Percentiles rank a stretch among this genome's conserved stretches.
These are phyloP conservation scores for Parmelia sp. DNA, from an alignment of 495 filamentous ascomycete genomes.

Conservation along the genomic window DNA sequence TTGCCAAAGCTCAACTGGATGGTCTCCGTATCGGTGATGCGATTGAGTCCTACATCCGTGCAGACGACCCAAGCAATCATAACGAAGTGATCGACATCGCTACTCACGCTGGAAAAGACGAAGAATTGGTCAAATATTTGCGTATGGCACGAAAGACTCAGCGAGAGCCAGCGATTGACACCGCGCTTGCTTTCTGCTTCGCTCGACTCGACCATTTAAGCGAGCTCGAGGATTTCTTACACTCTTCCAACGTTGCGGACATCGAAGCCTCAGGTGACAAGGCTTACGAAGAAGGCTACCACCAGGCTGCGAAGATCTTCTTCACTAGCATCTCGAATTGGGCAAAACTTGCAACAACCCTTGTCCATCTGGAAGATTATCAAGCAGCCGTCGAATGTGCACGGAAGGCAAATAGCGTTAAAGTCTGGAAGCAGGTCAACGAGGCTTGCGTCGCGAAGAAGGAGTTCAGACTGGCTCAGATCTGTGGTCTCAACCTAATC, in stretches of 20 bases:
- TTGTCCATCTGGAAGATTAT: slow-evolving; percentile 94
- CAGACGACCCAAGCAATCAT: slow-evolving; percentile 88
- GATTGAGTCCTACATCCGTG: slow-evolving; percentile 95
- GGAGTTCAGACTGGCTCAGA: slow-evolving; percentile 98
- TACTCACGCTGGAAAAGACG: slow-evolving; percentile 93
- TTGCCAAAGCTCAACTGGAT: slow-evolving; percentile 97
- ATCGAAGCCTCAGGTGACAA: slow-evolving; percentile 95
- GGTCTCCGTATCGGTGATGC: slow-evolving; percentile 88
- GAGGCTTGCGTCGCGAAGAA: slow-evolving; percentile 96
- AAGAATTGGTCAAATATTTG: slow-evolving; percentile 94
- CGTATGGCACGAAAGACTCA: slow-evolving; percentile 95
- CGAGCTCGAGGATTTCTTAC: slow-evolving; percentile 95
- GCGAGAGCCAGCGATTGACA: slow-evolving; percentile 91
- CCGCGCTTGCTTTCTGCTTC: slow-evolving; percentile 85
- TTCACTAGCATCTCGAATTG: slow-evolving; percentile 98
- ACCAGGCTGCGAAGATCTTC: slow-evolving; percentile 98
- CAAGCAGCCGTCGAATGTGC: slow-evolving; percentile 98
- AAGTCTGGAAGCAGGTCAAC: slow-evolving; percentile 99
- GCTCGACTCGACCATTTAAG: slow-evolving; percentile 84
- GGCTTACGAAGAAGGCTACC: slow-evolving; percentile 89
- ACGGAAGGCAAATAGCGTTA: slow-evolving; percentile 98
- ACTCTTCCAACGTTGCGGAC: slow-evolving; percentile 88
- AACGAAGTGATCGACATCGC: slow-evolving; percentile 93
- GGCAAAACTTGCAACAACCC: slow-evolving; percentile 95
- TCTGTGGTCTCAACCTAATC: slow-evolving; percentile 97